Evolutionary conservation across 768 basidiomycete genomes (phyloP).

Genomic region (Rhizopogon vinicolor): DNA sequence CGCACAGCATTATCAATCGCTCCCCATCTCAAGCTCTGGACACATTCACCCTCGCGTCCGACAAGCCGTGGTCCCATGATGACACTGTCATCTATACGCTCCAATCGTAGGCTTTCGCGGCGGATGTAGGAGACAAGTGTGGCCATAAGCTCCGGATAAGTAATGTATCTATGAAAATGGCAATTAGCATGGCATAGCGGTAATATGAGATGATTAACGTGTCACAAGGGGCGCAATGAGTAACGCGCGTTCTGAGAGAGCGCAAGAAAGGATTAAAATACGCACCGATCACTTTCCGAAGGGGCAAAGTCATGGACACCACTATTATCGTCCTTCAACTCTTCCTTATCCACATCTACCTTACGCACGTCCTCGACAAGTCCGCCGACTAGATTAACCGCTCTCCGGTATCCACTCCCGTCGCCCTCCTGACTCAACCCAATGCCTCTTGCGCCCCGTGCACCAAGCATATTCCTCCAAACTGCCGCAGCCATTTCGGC

Average conservation of each 20-base stretch:
- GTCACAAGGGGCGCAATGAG: not conserved
- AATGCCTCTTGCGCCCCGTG: conserved; percentile 74
- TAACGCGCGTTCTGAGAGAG: not conserved
- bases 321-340: conserved; percentile 58
- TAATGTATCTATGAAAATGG: conserved; percentile 53
- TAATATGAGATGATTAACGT: not conserved
- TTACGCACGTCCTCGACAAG: conserved; percentile 56
- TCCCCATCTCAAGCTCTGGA: conserved; percentile 27
- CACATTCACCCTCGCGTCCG: conserved; percentile 27
- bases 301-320: conserved; percentile 70
- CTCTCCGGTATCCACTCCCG: conserved; percentile 43
- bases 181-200: not conserved
- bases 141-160: conserved; percentile 73
- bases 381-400: conserved; percentile 70
- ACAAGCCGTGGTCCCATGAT: conserved; percentile 28
- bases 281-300: conserved; percentile 36
- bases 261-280: not conserved
- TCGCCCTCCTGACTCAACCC: conserved; percentile 23
- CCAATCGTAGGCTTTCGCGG: conserved; percentile 66
- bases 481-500: conserved; percentile 80
- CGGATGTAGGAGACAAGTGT: conserved; percentile 66
- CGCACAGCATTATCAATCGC: not conserved
- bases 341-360: conserved; percentile 54
- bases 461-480: conserved; percentile 91
- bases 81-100: conserved; percentile 42